phyloP scores from a whole-genome alignment of 2,329 filamentous ascomycete genomes.

The Pseudogymnoascus sp. region DNA sequence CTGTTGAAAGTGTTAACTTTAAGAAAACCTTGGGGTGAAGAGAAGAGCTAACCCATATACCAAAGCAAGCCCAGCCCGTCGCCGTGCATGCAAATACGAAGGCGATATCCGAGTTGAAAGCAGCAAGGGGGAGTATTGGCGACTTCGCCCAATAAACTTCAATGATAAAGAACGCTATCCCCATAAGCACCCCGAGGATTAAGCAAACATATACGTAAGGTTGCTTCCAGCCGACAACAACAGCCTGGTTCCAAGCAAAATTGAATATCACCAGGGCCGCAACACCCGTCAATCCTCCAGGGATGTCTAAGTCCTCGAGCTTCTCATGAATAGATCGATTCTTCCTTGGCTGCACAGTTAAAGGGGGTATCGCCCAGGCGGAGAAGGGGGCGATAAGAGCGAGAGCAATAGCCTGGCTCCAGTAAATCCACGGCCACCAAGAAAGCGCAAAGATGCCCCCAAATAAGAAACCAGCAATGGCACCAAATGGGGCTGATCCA shows the following conservation, averaged over 20 bases:
- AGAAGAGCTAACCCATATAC: constrained; percentile 34
- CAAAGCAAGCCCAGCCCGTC: constrained; percentile 11
- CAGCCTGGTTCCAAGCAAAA: constrained; percentile 59
- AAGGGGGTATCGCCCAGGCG: constrained; percentile 29
- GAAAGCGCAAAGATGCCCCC: constrained; percentile 21
- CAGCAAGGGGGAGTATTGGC: constrained; percentile 49
- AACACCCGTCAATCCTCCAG: constrained; percentile 35
- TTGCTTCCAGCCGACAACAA: constrained; percentile 48
- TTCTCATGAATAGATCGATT: constrained; percentile 17
- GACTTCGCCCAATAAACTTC: constrained; percentile 35
- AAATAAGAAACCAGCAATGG: constrained; percentile 29
- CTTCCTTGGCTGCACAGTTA: constrained; percentile 14
- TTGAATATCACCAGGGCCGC: constrained; percentile 52
- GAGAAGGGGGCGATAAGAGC: constrained; percentile 30
- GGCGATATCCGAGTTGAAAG: constrained; percentile 43
- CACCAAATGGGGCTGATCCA: constrained; percentile 38
- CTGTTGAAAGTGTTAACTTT: not conserved
- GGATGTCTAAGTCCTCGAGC: constrained; percentile 27
- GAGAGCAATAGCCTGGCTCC: constrained; percentile 33
- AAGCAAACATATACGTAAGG: constrained; percentile 49
- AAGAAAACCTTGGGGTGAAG: constrained; percentile 25
- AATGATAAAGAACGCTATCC: constrained; percentile 45
- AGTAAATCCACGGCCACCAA: constrained; percentile 47
- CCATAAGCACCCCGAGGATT: constrained; percentile 45
- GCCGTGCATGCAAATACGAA: constrained; percentile 32